phyloP scores from a whole-genome alignment of 2,329 filamentous ascomycete species.

The Alternaria arborescens region DNA sequence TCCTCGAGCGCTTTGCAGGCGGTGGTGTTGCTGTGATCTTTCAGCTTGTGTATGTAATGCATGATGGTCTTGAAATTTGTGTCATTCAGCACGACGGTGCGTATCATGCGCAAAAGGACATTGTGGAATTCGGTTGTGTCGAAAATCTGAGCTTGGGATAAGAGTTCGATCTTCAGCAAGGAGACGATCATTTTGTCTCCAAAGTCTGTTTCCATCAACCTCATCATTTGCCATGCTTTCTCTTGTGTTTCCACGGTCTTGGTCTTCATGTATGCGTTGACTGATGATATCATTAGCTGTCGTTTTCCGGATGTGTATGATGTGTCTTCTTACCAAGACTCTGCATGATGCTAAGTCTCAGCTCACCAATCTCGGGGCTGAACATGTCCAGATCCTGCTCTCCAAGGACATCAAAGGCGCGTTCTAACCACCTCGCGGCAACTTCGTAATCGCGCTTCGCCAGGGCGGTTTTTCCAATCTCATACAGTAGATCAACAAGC shows the following conservation, averaged over 20 bases:
- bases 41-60: constrained; percentile 72
- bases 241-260: constrained; percentile 56
- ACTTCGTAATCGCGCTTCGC: constrained; percentile 61
- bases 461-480: constrained; percentile 72
- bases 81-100: constrained; percentile 67
- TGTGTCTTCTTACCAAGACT: constrained; percentile 44
- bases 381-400: constrained; percentile 63
- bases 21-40: constrained; percentile 50
- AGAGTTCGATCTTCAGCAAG: constrained; percentile 73
- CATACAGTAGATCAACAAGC: constrained; percentile 73
- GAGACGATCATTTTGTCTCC: constrained; percentile 71
- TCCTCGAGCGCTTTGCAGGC: constrained; percentile 66
- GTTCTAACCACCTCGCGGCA: constrained; percentile 76
- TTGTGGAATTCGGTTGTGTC: constrained; percentile 53
- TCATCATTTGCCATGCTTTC: constrained; percentile 66
- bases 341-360: constrained; percentile 73
- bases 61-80: constrained; percentile 71
- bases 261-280: constrained; percentile 63
- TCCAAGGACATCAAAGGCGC: constrained; percentile 69
- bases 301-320: no score
- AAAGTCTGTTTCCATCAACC: constrained; percentile 69
- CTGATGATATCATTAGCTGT: constrained; percentile 49
- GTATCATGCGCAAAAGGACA: constrained; percentile 69
- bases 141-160: constrained; percentile 57
- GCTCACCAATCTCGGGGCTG: constrained; percentile 68